These are phyloP conservation scores for Zygoascus tannicola DNA, from an alignment of 805 yeast species.

Conservation along the genomic window DNA sequence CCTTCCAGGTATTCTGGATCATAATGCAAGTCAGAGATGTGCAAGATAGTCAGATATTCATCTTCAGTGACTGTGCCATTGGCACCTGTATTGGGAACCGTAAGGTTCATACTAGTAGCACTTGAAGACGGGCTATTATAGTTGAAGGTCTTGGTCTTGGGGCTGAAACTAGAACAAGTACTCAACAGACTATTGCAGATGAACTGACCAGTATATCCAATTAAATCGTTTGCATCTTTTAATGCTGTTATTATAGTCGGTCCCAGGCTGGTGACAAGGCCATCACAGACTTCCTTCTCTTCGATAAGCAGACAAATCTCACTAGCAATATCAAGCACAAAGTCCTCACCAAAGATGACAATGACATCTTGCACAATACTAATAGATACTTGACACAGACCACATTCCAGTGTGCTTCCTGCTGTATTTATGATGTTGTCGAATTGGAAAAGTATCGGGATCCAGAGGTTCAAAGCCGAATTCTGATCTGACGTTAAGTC, in stretches of 20 bases:
- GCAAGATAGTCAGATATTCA: conserved; percentile 1
- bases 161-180: conserved; percentile 1
- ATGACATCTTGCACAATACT: not conserved
- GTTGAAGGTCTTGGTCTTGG: not conserved
- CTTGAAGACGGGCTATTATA: not conserved
- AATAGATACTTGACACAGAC: conserved; percentile 1
- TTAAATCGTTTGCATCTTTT: not conserved
- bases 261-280: conserved; percentile 1
- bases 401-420: conserved; percentile 4
- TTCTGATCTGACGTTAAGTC: not conserved
- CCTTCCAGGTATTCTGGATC: conserved; percentile 1
- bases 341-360: conserved; percentile 1
- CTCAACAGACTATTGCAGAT: not conserved
- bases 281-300: conserved; percentile 2
- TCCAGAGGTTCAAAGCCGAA: not conserved
- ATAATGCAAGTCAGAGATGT: conserved; percentile 1
- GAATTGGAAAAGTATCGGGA: conserved; percentile 1
- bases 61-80: not conserved
- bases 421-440: conserved; percentile 2
- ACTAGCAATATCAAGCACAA: not conserved
- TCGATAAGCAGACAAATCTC: conserved; percentile 3
- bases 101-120: not conserved
- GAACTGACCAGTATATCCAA: conserved; percentile 4
- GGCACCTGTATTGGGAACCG: not conserved
- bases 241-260: conserved; percentile 1